These are phyloP conservation scores for Monosporascus ibericus DNA, from an alignment of 2,329 filamentous ascomycete genomes.

Conservation along the genomic window DNA sequence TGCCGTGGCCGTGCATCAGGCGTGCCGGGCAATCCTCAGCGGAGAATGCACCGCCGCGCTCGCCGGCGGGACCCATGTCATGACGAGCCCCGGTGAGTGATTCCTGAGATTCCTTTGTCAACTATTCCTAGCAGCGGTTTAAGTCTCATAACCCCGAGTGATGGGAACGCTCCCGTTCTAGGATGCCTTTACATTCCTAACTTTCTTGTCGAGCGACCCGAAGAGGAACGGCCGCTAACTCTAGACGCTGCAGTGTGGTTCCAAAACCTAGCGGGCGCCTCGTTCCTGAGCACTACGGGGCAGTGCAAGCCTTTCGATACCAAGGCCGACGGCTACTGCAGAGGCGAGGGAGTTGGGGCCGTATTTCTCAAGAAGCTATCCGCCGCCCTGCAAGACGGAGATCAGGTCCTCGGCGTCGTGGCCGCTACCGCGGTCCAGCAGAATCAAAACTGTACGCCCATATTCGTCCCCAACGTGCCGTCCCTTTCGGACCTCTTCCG, in stretches of 20 bases:
- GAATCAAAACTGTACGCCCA: slow-evolving; percentile 33
- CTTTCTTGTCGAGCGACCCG: no score
- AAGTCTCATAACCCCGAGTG: no score
- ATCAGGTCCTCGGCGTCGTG: slow-evolving; percentile 37
- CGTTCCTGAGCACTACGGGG: slow-evolving; percentile 23
- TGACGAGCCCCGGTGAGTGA: slow-evolving; percentile 17
- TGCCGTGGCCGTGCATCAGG: slow-evolving; percentile 30
- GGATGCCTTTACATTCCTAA: no score
- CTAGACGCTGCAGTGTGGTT: slow-evolving; percentile 9
- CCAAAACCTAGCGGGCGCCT: slow-evolving; percentile 18
- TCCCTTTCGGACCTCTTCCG: slow-evolving; percentile 27
- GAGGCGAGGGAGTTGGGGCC: slow-evolving; percentile 41
- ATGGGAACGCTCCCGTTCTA: no score
- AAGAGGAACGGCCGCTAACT: no score
- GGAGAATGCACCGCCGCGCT: slow-evolving; percentile 28
- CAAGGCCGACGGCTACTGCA: slow-evolving; percentile 45
- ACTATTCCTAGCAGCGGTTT: no score
- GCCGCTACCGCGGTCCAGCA: slow-evolving; percentile 32
- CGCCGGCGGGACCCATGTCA: slow-evolving; percentile 27
- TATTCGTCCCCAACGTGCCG: slow-evolving; percentile 32
- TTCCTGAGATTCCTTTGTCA: no score
- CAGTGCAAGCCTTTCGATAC: slow-evolving; percentile 31
- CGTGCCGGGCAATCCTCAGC: slow-evolving; percentile 24
- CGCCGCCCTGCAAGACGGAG: slow-evolving; percentile 39
- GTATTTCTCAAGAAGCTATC: slow-evolving; percentile 43